These are phyloP conservation scores for Plasmodium reichenowi DNA, from an alignment of 169 alveolate genomes.

Conservation along the genomic window DNA sequence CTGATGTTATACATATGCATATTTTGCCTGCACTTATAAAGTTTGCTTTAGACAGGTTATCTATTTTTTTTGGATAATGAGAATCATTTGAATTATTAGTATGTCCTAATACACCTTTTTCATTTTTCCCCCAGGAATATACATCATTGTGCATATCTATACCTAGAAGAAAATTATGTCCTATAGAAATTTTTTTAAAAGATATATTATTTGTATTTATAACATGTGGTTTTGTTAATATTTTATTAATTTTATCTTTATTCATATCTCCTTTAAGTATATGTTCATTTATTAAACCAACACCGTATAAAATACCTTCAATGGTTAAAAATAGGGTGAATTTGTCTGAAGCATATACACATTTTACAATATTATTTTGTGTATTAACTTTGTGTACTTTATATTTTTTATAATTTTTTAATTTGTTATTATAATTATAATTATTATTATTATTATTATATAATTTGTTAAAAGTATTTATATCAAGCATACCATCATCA, in stretches of 20 bases:
- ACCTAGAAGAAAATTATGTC: conserved; percentile 32
- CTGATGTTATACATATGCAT: conserved; percentile 58
- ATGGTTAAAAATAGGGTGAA: conserved; percentile 45
- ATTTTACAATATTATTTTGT: conserved; percentile 43
- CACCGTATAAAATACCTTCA: conserved; percentile 55
- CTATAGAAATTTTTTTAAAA: conserved; percentile 62
- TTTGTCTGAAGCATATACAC: conserved; percentile 37
- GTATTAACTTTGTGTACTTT: conserved; percentile 40
- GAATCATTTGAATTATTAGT: conserved; percentile 14
- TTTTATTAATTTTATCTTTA: conserved; percentile 12
- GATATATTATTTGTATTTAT: conserved; percentile 64
- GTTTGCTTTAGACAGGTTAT: conserved; percentile 9
- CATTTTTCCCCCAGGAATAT: conserved; percentile 66
- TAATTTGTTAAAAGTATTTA: too few species aligned
- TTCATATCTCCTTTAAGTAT: conserved; percentile 25
- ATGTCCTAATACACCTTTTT: conserved; percentile 30
- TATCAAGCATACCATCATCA: neutral
- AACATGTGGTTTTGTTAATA: conserved; percentile 31
- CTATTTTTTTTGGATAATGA: conserved; percentile 34
- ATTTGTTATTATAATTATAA: neutral
- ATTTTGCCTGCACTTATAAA: conserved; percentile 63
- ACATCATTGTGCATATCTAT: conserved; percentile 33
- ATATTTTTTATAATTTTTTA: neutral
- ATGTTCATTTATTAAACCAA: conserved; percentile 64
- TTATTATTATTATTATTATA: neutral